phyloP scores from a whole-genome alignment of 1,284 basidiomycete genomes.

The Pterulicium gracile region DNA sequence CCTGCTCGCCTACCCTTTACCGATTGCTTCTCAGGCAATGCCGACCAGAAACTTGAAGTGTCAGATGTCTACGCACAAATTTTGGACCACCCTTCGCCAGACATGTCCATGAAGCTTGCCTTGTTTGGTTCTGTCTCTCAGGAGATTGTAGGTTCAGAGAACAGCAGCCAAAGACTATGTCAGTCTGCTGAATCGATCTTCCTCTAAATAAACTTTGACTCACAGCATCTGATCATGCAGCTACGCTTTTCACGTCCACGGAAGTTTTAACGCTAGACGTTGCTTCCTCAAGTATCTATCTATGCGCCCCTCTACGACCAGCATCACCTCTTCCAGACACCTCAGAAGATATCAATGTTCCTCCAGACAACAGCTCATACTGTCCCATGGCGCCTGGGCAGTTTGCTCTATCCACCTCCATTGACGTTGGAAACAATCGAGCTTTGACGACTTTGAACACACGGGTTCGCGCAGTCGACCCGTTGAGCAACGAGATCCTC shows the following conservation, averaged over 20 bases:
- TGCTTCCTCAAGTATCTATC: constrained; percentile 57
- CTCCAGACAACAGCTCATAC: constrained; percentile 27
- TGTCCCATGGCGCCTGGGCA: constrained; percentile 70
- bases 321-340: constrained; percentile 50
- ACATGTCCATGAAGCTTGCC: constrained; percentile 51
- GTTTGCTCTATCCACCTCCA: constrained; percentile 72
- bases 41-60: constrained; percentile 51
- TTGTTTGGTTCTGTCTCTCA: constrained; percentile 49
- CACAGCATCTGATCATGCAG: constrained; percentile 25
- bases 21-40: constrained; percentile 51
- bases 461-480: constrained; percentile 80
- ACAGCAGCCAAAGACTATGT: constrained; percentile 56
- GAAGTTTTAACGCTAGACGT: constrained; percentile 70
- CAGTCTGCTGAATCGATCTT: constrained; percentile 16
- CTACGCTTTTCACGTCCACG: constrained; percentile 79
- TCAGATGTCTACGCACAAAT: constrained; percentile 69
- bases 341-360: constrained; percentile 25
- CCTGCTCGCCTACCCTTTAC: constrained; percentile 40
- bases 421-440: constrained; percentile 63
- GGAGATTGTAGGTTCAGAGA: constrained; percentile 48
- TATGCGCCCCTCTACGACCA: constrained; percentile 69
- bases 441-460: constrained; percentile 79
- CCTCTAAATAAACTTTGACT: constrained; percentile 4
- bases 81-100: constrained; percentile 31
- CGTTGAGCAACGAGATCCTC: constrained; percentile 65